Conservation (phyloP, 371 early-diverging fungal species). For the Lichtheimia hyalospora region DNA sequence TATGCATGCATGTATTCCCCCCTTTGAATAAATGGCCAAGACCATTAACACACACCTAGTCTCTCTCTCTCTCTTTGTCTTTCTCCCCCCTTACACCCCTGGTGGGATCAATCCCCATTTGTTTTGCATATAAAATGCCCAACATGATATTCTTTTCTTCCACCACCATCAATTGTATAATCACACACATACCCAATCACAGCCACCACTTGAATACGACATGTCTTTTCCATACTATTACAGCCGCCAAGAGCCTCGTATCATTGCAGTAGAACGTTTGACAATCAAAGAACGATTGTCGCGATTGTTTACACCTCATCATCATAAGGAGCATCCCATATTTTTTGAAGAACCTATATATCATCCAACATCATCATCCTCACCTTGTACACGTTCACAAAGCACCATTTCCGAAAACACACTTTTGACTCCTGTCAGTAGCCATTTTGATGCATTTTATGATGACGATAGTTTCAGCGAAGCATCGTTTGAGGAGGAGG, state of each 20-base stretch:
- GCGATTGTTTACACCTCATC: neutral
- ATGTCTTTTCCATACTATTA: no score
- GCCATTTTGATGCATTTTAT: neutral
- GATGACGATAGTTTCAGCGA: neutral
- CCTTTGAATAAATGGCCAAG: no score
- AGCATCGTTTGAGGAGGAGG: neutral
- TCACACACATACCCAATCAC: no score
- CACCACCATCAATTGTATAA: no score
- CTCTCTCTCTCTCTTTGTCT: no score
- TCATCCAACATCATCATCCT: neutral
- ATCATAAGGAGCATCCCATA: neutral
- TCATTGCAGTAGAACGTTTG: neutral
- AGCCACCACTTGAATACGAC: no score
- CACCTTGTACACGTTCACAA: neutral
- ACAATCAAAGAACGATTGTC: neutral
- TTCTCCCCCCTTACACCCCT: no score
- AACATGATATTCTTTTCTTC: no score
- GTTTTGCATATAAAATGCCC: no score
- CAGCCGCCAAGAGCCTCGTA: neutral
- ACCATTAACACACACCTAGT: no score
- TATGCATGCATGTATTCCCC: no score
- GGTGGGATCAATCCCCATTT: no score
- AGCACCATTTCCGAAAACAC: neutral
- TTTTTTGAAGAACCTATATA: neutral
- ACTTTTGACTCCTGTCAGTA: neutral